Conservation (phyloP, 2,329 filamentous ascomycete species). For the Lachnellula arida region DNA sequence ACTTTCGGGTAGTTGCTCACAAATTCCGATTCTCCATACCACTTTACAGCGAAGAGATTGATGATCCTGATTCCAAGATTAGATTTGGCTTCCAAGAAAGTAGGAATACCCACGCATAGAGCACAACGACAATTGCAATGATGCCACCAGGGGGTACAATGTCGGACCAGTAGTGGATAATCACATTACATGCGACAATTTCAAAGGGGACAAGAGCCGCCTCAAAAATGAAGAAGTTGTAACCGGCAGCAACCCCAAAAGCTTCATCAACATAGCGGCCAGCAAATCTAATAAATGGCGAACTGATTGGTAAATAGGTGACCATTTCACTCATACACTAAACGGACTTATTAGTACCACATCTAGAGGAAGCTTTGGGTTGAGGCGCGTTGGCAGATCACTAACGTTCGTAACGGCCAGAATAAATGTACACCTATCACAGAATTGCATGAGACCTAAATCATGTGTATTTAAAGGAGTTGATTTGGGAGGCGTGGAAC, state of each 20-base stretch:
- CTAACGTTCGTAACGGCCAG: constrained; percentile 51
- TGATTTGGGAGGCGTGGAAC: not conserved
- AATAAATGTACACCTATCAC: constrained; percentile 50
- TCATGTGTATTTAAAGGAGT: not conserved
- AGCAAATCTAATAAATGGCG: constrained; percentile 73
- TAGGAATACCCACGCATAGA: constrained; percentile 17
- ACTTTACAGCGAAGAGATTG: constrained; percentile 69
- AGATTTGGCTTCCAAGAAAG: not conserved
- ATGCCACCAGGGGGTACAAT: constrained; percentile 54
- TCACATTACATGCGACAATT: constrained; percentile 59
- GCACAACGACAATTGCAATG: constrained; percentile 53
- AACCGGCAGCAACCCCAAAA: constrained; percentile 67
- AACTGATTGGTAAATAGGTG: constrained; percentile 70
- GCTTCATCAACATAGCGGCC: constrained; percentile 71
- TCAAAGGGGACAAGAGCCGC: constrained; percentile 65
- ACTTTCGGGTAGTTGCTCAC: constrained; percentile 18
- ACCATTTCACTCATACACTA: constrained; percentile 68
- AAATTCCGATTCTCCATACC: constrained; percentile 76
- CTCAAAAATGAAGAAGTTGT: constrained; percentile 71
- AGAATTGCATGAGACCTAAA: constrained; percentile 35
- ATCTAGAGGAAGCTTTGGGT: constrained; percentile 39
- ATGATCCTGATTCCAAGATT: constrained; percentile 33
- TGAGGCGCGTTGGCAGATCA: constrained; percentile 35
- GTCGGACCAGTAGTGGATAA: constrained; percentile 60
- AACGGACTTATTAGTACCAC: constrained; percentile 60